phyloP scores from a whole-genome alignment of 116 monocot species.

The Iris pallida region DNA sequence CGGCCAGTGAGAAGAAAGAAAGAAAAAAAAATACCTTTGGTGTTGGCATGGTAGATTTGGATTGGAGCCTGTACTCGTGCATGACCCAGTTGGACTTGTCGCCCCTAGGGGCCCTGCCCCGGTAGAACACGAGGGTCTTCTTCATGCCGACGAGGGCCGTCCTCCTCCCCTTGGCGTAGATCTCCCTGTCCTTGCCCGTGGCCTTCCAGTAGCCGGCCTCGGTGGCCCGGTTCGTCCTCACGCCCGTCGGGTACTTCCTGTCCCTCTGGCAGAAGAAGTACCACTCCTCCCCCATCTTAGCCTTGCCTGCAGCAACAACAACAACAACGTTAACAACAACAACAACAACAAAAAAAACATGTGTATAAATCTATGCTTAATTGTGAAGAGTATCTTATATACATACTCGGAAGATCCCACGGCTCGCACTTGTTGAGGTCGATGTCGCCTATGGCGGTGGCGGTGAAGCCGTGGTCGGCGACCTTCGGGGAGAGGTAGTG shows the following conservation, averaged over 20 bases:
- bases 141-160: constrained; percentile 70
- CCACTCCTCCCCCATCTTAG: constrained; percentile 76
- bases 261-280: constrained; percentile 78
- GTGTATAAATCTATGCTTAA: too few relatives aligned
- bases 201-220: constrained; percentile 88
- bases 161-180: constrained; percentile 20
- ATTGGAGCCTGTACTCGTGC: constrained; percentile 81
- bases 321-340: too few relatives aligned
- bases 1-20: too few relatives aligned
- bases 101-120: constrained; percentile 76
- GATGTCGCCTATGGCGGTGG: constrained; percentile 58
- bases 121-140: constrained; percentile 89
- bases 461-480: constrained; percentile 21
- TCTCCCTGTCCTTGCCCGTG: constrained; percentile 80
- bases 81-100: constrained; percentile 84
- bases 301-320: constrained; percentile 40
- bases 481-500: constrained; percentile 57
- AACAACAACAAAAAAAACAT: too few relatives aligned
- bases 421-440: constrained; percentile 84
- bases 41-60: constrained; percentile 26
- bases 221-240: constrained; percentile 84
- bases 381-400: too few relatives aligned
- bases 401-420: constrained; percentile 76
- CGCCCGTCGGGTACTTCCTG: constrained; percentile 83
- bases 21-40: background rate